phyloP scores from a whole-genome alignment of 768 basidiomycete species.

The Daedalea quercina region DNA sequence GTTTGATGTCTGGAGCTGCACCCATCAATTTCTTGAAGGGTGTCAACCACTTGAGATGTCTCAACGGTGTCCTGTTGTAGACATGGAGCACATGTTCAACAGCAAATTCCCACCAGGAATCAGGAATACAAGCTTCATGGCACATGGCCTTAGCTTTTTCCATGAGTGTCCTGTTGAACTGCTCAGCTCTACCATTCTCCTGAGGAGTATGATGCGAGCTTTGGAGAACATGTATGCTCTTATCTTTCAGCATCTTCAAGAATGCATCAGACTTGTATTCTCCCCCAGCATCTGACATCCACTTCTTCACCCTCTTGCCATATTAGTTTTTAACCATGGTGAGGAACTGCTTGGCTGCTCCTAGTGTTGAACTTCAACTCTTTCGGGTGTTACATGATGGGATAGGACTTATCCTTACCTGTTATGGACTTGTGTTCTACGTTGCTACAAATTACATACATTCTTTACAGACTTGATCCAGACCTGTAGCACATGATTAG shows the following conservation, averaged over 20 bases:
- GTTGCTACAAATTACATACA: too few species aligned
- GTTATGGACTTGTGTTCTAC: too few species aligned
- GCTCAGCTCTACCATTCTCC: slow-evolving; percentile 34
- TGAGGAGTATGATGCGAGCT: slow-evolving; percentile 23
- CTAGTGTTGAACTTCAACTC: too few species aligned
- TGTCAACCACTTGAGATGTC: slow-evolving; percentile 2
- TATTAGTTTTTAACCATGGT: slow-evolving; percentile 3
- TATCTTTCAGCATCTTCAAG: neutral
- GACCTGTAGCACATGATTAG: too few species aligned
- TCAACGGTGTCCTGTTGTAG: slow-evolving; percentile 3
- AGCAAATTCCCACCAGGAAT: slow-evolving; percentile 29
- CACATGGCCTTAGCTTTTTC: slow-evolving; percentile 28
- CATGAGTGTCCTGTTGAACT: slow-evolving; percentile 25
- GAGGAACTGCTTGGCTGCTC: neutral
- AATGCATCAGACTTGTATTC: slow-evolving; percentile 2
- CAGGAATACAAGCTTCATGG: slow-evolving; percentile 20
- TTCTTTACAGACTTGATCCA: too few species aligned
- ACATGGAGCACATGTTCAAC: slow-evolving; percentile 7
- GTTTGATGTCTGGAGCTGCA: slow-evolving; percentile 4
- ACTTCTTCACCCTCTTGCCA: neutral
- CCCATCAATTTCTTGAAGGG: slow-evolving; percentile 2
- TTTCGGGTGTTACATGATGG: too few species aligned
- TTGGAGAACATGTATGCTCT: slow-evolving; percentile 4
- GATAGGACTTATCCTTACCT: too few species aligned
- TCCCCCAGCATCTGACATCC: neutral